A percentile compares a stretch with the other conserved stretches of the same genome.
phyloP scores from a whole-genome alignment of 164 flowering plant species.

The Magnolia sinica region DNA sequence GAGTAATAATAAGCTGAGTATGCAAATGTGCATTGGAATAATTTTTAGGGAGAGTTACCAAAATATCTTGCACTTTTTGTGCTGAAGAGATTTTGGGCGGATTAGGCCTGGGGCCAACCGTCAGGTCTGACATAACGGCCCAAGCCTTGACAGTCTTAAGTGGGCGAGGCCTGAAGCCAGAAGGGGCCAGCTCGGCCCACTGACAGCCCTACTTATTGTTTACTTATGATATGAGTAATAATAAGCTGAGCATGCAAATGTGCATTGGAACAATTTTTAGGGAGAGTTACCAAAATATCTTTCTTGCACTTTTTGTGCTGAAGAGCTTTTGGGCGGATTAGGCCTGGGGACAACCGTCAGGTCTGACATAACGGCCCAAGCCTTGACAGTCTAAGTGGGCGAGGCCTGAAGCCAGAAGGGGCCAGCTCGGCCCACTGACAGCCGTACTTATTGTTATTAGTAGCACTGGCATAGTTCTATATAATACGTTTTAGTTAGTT shows the following conservation, averaged over 20 bases:
- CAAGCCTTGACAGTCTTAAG: neutral
- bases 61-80: too few relatives aligned
- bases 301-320: too few relatives aligned
- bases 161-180: neutral
- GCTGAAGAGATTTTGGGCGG: neutral
- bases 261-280: neutral
- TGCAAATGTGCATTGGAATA: neutral
- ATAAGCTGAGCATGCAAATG: neutral
- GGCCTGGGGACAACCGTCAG: neutral
- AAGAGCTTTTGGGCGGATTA: neutral
- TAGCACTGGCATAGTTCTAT: neutral
- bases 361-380: neutral
- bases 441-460: too few relatives aligned
- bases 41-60: neutral
- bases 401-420: neutral
- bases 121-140: neutral
- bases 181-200: neutral
- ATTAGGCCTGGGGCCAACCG: neutral
- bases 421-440: too few relatives aligned
- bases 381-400: neutral
- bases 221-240: neutral
- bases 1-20: neutral
- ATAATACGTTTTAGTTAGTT: neutral
- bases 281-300: neutral
- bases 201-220: neutral